A percentile compares a stretch with the other conserved stretches of the same genome.
Conservation (phyloP, 306 rosid genomes). For the Trifolium pratense region DNA sequence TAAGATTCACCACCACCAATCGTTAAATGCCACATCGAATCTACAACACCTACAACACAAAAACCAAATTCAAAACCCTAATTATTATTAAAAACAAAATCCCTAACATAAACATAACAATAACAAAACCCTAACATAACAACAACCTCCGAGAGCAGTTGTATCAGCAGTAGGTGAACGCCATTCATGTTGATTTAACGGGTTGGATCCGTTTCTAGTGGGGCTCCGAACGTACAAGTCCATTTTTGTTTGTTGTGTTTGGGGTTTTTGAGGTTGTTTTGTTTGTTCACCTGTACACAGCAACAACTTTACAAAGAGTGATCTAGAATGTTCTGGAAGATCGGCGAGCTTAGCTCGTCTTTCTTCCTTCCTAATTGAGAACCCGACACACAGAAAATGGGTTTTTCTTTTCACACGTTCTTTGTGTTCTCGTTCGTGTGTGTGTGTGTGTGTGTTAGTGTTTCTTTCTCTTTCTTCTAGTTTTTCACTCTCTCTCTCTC, state of each 20-base stretch:
- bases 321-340: conserved; percentile 52
- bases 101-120: conserved; percentile 35
- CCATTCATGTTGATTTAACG: conserved; percentile 69
- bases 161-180: conserved; percentile 55
- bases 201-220: conserved; percentile 64
- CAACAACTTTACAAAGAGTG: conserved; percentile 13
- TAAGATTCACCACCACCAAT: conserved; percentile 62
- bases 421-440: background rate
- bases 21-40: conserved; percentile 83
- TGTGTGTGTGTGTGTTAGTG: conserved; percentile 2
- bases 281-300: conserved; percentile 27
- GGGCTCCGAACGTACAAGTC: conserved; percentile 72
- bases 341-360: conserved; percentile 45
- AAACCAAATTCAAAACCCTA: conserved; percentile 49
- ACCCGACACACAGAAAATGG: conserved; percentile 35
- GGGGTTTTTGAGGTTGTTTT: background rate
- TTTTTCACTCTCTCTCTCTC: background rate
- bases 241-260: conserved; percentile 48
- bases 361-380: conserved; percentile 33
- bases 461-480: background rate
- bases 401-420: conserved; percentile 23
- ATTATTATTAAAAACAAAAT: conserved; percentile 30
- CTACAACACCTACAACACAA: conserved; percentile 56
- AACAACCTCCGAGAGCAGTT: conserved; percentile 66
- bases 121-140: conserved; percentile 53